Conservation (phyloP, 495 filamentous ascomycete species). For the Annulohypoxylon nitens region DNA sequence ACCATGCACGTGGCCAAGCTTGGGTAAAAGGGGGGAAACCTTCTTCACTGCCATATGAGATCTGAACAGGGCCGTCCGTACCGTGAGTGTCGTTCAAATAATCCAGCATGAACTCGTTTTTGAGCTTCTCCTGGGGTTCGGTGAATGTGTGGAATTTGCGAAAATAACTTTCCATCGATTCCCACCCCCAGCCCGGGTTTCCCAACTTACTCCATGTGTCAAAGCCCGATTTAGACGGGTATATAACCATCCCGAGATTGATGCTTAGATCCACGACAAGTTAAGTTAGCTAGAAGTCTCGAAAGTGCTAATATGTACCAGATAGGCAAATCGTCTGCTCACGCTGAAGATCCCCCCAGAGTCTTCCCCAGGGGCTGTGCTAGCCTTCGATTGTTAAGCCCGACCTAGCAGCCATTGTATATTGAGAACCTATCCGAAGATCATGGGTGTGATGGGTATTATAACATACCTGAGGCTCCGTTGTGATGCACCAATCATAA, state of each 20-base stretch:
- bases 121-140: slow-evolving; percentile 18
- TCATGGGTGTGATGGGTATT: background rate
- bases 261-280: background rate
- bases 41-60: slow-evolving; percentile 13
- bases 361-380: slow-evolving; percentile 19
- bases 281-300: background rate
- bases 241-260: slow-evolving; percentile 20
- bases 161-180: slow-evolving; percentile 38
- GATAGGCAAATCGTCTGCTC: background rate
- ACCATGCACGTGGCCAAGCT: slow-evolving; percentile 12
- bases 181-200: slow-evolving; percentile 56
- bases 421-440: background rate
- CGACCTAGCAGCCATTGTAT: background rate
- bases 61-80: slow-evolving; percentile 12
- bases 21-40: slow-evolving; percentile 12
- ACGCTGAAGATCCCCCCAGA: slow-evolving; percentile 25
- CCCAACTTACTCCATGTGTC: slow-evolving; percentile 67
- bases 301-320: background rate
- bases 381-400: slow-evolving; percentile 6
- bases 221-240: slow-evolving; percentile 51
- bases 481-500: slow-evolving; percentile 25
- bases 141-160: slow-evolving; percentile 43
- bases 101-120: slow-evolving; percentile 16
- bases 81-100: slow-evolving; percentile 13
- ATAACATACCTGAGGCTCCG: slow-evolving; percentile 18